Percentiles rank a stretch among this genome's conserved stretches.
phyloP scores from a whole-genome alignment of 495 filamentous ascomycete species.

The Aspergillus egyptiacus region DNA sequence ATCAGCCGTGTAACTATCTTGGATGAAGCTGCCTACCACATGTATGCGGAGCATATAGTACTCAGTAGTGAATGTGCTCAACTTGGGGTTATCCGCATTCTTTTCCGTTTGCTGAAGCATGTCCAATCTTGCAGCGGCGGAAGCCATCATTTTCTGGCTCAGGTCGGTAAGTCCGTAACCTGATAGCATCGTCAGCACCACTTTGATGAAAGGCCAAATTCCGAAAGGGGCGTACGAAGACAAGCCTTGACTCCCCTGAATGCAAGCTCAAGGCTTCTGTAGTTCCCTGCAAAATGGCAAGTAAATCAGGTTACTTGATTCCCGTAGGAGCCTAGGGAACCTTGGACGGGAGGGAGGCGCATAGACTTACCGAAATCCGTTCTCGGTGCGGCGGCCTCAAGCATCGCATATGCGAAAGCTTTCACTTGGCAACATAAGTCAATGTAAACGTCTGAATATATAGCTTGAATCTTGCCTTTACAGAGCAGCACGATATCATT shows the following conservation, averaged over 20 bases:
- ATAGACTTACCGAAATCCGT: conserved; percentile 19
- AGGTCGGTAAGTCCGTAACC: conserved; percentile 45
- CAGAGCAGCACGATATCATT: conserved; percentile 3
- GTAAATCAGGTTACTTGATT: no score
- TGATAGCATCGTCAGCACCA: conserved; percentile 34
- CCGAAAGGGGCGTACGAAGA: conserved; percentile 43
- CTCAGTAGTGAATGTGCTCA: conserved; percentile 30
- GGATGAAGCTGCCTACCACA: conserved; percentile 45
- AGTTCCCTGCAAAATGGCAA: conserved; percentile 34
- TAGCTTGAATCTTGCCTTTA: conserved; percentile 13
- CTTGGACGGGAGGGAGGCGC: no score
- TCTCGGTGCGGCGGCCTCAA: conserved; percentile 53
- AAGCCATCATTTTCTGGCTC: conserved; percentile 53
- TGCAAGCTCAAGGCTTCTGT: conserved; percentile 59
- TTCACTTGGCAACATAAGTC: conserved; percentile 34
- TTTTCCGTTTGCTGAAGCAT: conserved; percentile 37
- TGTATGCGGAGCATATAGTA: conserved; percentile 66
- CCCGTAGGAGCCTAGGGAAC: no score
- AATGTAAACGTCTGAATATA: not conserved
- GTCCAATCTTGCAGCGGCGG: conserved; percentile 58
- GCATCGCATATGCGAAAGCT: conserved; percentile 62
- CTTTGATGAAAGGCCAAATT: not conserved
- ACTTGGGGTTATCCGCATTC: conserved; percentile 12
- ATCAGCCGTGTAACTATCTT: not conserved
- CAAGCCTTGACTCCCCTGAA: conserved; percentile 61